phyloP scores from a whole-genome alignment of 2,329 filamentous ascomycete species.

The Monilinia laxa region DNA sequence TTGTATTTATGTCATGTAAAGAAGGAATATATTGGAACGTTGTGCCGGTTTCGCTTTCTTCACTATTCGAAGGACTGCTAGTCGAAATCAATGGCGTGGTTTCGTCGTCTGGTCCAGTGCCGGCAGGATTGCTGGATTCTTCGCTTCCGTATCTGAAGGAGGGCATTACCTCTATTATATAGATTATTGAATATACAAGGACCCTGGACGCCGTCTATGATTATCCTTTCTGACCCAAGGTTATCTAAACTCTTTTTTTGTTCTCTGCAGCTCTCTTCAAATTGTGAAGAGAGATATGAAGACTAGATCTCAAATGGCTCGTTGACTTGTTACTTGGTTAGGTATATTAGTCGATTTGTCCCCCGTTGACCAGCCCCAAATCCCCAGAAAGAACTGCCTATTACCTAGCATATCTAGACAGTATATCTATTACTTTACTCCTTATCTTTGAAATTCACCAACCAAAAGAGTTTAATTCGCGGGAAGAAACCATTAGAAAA shows the following conservation, averaged over 20 bases:
- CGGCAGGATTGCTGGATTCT: background rate
- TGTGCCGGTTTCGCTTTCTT: slow-evolving; percentile 6
- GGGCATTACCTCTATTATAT: slow-evolving; percentile 16
- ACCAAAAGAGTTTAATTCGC: background rate
- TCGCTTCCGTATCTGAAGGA: slow-evolving; percentile 1
- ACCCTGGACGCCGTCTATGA: slow-evolving; percentile 4
- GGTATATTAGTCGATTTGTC: slow-evolving; percentile 3
- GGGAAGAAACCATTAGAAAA: background rate
- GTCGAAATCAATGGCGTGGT: slow-evolving; percentile 11
- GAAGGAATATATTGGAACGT: slow-evolving; percentile 7
- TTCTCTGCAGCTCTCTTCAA: slow-evolving; percentile 7
- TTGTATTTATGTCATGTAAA: background rate
- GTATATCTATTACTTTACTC: background rate
- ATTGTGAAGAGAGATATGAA: background rate
- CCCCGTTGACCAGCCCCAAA: background rate
- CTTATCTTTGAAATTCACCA: slow-evolving; percentile 11
- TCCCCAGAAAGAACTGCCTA: background rate
- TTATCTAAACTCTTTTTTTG: background rate
- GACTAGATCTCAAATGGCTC: background rate
- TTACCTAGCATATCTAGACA: background rate
- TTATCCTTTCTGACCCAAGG: background rate
- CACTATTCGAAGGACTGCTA: background rate
- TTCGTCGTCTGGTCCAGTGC: slow-evolving; percentile 9
- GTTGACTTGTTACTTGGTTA: background rate
- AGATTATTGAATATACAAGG: slow-evolving; percentile 10